phyloP scores from a whole-genome alignment of 768 basidiomycete genomes.

The Galerina sulciceps region DNA sequence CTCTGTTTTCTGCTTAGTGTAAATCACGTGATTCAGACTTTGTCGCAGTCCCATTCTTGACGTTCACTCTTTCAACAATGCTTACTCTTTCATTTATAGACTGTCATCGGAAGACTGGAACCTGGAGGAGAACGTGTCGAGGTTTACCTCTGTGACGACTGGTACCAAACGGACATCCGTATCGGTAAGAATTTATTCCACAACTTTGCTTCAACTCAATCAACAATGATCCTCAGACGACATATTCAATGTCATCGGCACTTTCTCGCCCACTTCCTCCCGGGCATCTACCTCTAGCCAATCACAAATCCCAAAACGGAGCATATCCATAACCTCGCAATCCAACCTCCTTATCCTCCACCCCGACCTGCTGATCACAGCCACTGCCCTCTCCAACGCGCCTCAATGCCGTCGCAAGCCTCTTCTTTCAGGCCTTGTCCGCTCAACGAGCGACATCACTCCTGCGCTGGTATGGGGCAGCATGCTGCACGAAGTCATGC shows the following conservation, averaged over 20 bases:
- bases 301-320: constrained; percentile 27
- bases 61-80: not conserved
- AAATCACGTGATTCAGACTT: not conserved
- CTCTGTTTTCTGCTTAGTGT: constrained; percentile 34
- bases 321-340: constrained; percentile 64
- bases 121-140: constrained; percentile 40
- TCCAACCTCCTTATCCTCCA: constrained; percentile 83
- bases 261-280: constrained; percentile 35
- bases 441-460: constrained; percentile 59
- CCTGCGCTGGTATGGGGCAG: constrained; percentile 89
- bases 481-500: constrained; percentile 91
- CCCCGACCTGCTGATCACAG: constrained; percentile 90
- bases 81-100: constrained; percentile 45
- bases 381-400: constrained; percentile 85
- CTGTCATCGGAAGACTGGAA: constrained; percentile 44
- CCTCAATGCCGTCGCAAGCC: constrained; percentile 87
- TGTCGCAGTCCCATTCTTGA: not conserved
- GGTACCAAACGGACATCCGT: constrained; percentile 67
- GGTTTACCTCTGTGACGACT: constrained; percentile 78
- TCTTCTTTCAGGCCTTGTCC: constrained; percentile 69
- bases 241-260: constrained; percentile 76
- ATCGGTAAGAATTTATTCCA: constrained; percentile 45
- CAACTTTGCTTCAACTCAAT: not conserved
- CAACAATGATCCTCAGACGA: constrained; percentile 60
- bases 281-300: constrained; percentile 28